Conservation (phyloP, 2,329 filamentous ascomycete genomes). For the Alternaria postmessia region DNA sequence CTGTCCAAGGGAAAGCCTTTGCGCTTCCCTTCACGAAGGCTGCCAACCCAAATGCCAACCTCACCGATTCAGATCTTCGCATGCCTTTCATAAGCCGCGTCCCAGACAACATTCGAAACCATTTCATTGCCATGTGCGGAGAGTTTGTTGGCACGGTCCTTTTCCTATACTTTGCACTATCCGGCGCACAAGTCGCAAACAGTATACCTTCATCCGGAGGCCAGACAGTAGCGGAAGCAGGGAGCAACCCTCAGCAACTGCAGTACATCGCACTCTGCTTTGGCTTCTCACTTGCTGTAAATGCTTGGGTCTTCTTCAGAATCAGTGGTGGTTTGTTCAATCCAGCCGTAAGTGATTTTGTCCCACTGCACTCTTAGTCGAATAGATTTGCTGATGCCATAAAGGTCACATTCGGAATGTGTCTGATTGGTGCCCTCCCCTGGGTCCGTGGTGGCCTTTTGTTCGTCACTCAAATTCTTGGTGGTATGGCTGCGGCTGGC, state of each 20-base stretch:
- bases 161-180: slow-evolving; percentile 52
- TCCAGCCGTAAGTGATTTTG: slow-evolving; percentile 16
- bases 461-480: slow-evolving; percentile 34
- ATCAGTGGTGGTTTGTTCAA: slow-evolving; percentile 39
- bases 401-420: slow-evolving; percentile 44
- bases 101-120: slow-evolving; percentile 21
- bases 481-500: slow-evolving; percentile 36
- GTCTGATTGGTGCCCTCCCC: slow-evolving; percentile 24
- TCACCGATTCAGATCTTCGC: slow-evolving; percentile 22
- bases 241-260: slow-evolving; percentile 47
- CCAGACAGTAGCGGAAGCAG: slow-evolving; percentile 29
- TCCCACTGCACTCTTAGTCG: neutral
- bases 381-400: neutral
- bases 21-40: slow-evolving; percentile 25
- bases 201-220: slow-evolving; percentile 32
- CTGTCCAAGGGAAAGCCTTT: slow-evolving; percentile 23
- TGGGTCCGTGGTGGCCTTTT: slow-evolving; percentile 26
- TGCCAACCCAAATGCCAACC: slow-evolving; percentile 16
- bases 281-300: slow-evolving; percentile 53
- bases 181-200: slow-evolving; percentile 52
- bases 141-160: slow-evolving; percentile 53
- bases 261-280: slow-evolving; percentile 52
- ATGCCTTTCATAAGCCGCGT: slow-evolving; percentile 18
- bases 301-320: slow-evolving; percentile 49
- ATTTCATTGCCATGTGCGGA: slow-evolving; percentile 36